Percentiles rank a stretch among this genome's conserved stretches.
Evolutionary conservation across 78 protist species (phyloP).

Genomic region (Polysphondylium violaceum): DNA sequence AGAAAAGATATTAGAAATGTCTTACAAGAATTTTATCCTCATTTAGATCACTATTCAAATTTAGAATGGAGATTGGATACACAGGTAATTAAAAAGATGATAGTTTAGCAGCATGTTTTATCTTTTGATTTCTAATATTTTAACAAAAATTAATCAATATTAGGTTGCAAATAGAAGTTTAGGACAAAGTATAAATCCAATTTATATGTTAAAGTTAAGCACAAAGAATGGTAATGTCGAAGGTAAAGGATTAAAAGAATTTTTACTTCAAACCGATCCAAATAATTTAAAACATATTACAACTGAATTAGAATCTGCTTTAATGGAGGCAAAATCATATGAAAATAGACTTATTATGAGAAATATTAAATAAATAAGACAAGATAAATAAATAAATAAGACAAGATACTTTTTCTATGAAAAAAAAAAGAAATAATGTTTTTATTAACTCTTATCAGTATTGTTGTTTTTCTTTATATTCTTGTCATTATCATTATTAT

Average conservation of each 20-base stretch:
- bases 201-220: conserved; percentile 38
- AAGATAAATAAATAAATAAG: too few species aligned
- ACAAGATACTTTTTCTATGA: too few species aligned
- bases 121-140: too few species aligned
- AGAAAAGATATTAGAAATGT: conserved; percentile 63
- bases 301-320: conserved; percentile 71
- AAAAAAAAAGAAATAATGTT: too few species aligned
- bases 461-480: not conserved
- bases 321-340: conserved; percentile 68
- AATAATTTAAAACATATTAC: conserved; percentile 76
- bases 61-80: conserved; percentile 82
- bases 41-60: conserved; percentile 67
- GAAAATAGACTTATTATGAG: conserved; percentile 76
- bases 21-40: conserved; percentile 71
- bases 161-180: conserved; percentile 70
- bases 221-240: conserved; percentile 24
- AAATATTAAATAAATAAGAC: conserved; percentile 74
- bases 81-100: conserved; percentile 42
- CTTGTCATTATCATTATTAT: conserved; percentile 20
- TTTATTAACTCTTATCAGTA: not conserved
- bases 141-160: too few species aligned
- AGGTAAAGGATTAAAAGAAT: conserved; percentile 9
- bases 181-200: conserved; percentile 58
- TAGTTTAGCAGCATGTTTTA: too few species aligned
- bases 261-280: conserved; percentile 72